Evolutionary conservation across 805 yeast species (phyloP).

Genomic region (Barnettozyma pratensis): DNA sequence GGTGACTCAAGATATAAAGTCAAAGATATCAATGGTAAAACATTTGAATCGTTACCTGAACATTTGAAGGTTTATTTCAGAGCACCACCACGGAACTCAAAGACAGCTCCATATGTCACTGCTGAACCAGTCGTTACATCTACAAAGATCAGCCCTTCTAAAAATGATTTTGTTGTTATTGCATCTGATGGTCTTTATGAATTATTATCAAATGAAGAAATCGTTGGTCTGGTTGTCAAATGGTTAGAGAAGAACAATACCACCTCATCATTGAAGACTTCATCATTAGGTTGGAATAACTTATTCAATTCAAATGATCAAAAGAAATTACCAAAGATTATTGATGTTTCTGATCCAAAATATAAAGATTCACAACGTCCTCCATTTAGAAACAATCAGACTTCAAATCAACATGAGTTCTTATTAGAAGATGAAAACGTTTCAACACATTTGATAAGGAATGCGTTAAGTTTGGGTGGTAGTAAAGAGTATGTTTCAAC

Average conservation of each 20-base stretch:
- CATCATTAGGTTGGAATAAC: conserved; percentile 15
- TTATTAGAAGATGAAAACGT: conserved; percentile 80
- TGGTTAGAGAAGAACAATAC: conserved; percentile 73
- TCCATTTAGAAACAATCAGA: conserved; percentile 57
- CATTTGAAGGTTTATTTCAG: conserved; percentile 80
- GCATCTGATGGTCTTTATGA: conserved; percentile 95
- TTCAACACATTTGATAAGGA: conserved; percentile 88
- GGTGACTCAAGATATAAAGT: conserved; percentile 96
- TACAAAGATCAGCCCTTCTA: conserved; percentile 61
- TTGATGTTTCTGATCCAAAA: conserved; percentile 54
- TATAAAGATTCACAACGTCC: conserved; percentile 59
- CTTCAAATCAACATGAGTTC: conserved; percentile 33
- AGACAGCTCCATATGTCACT: conserved; percentile 95
- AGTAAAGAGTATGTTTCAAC: conserved; percentile 83
- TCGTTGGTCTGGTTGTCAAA: conserved; percentile 83
- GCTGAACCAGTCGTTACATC: conserved; percentile 93
- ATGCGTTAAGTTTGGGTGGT: conserved; percentile 87
- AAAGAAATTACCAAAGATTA: conserved; percentile 55
- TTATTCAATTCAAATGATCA: conserved; percentile 22
- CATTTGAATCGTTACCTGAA: conserved; percentile 58
- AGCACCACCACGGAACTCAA: conserved; percentile 61
- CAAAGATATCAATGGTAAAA: conserved; percentile 43
- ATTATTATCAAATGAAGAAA: conserved; percentile 86
- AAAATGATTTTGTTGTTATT: conserved; percentile 82
- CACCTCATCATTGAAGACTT: conserved; percentile 8